phyloP scores from a whole-genome alignment of 2,329 filamentous ascomycete species.

The Trichophyton benhamiae region DNA sequence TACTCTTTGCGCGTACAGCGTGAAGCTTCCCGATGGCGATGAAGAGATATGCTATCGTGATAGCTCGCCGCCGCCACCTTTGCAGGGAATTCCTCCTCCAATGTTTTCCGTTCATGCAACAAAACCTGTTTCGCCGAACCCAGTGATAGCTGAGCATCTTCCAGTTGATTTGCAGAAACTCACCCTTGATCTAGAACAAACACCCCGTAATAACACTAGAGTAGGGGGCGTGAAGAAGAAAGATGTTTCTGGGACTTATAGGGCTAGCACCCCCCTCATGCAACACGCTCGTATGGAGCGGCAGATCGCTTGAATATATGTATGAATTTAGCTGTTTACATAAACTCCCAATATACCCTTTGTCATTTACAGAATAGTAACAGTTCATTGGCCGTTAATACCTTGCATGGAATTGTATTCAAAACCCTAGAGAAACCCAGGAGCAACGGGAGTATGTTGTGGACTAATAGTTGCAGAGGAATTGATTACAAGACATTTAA shows the following conservation, averaged over 20 bases:
- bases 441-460: no score
- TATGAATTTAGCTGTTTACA: not conserved
- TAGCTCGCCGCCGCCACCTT: not conserved
- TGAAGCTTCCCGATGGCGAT: slow-evolving; percentile 53
- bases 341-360: no score
- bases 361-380: no score
- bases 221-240: slow-evolving; percentile 8
- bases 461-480: not conserved
- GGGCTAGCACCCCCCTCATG: slow-evolving; percentile 17
- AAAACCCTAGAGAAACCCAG: no score
- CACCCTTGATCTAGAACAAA: slow-evolving; percentile 8
- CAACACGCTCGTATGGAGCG: slow-evolving; percentile 26
- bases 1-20: slow-evolving; percentile 56
- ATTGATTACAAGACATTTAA: not conserved
- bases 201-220: slow-evolving; percentile 1
- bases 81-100: not conserved
- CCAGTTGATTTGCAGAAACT: slow-evolving; percentile 12
- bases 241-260: slow-evolving; percentile 17
- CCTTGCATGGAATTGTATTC: no score
- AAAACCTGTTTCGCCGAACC: not conserved
- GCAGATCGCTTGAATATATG: slow-evolving; percentile 24
- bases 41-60: slow-evolving; percentile 11
- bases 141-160: slow-evolving; percentile 7
- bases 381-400: no score
- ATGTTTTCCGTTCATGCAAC: not conserved